Conservation (phyloP, 371 early-diverging fungal genomes). For the Mucor irregularis region DNA sequence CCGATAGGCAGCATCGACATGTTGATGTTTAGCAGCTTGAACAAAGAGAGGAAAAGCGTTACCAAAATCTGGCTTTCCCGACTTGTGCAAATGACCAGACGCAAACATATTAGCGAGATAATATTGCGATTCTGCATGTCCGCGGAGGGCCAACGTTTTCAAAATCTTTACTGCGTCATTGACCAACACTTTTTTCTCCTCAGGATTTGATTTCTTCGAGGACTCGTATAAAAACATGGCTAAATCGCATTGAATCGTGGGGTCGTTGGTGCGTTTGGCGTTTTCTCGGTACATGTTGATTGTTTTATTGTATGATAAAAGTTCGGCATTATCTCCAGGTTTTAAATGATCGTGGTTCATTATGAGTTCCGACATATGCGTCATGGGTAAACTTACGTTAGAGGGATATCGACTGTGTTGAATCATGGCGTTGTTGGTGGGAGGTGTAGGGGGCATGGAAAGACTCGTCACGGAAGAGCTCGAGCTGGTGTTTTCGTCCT, state of each 20-base stretch:
- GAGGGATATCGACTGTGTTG: slow-evolving; percentile 7
- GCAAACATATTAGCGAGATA: slow-evolving; percentile 67
- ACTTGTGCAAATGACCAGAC: slow-evolving; percentile 50
- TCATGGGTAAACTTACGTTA: slow-evolving; percentile 16
- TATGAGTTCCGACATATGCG: slow-evolving; percentile 35
- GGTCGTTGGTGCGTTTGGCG: slow-evolving; percentile 66
- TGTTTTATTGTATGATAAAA: slow-evolving; percentile 66
- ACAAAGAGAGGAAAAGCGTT: slow-evolving; percentile 69
- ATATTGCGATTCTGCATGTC: slow-evolving; percentile 66
- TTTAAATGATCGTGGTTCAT: slow-evolving; percentile 65
- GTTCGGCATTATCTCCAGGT: slow-evolving; percentile 63
- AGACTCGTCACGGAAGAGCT: slow-evolving; percentile 2
- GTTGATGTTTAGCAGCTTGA: slow-evolving; percentile 68
- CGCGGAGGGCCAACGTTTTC: slow-evolving; percentile 54
- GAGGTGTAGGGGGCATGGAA: slow-evolving; percentile 4
- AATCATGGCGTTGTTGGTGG: neutral
- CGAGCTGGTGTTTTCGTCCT: neutral
- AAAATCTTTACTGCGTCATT: slow-evolving; percentile 62
- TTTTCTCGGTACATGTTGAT: slow-evolving; percentile 69
- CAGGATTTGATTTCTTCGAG: slow-evolving; percentile 39
- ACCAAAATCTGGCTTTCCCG: slow-evolving; percentile 62
- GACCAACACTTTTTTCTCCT: slow-evolving; percentile 48
- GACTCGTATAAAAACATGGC: slow-evolving; percentile 69
- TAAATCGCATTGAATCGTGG: slow-evolving; percentile 75
- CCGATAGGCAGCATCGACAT: slow-evolving; percentile 66